A percentile compares a stretch with the other conserved stretches of the same genome.
phyloP scores from a whole-genome alignment of 768 basidiomycete genomes.

The Chalciporus chontae region DNA sequence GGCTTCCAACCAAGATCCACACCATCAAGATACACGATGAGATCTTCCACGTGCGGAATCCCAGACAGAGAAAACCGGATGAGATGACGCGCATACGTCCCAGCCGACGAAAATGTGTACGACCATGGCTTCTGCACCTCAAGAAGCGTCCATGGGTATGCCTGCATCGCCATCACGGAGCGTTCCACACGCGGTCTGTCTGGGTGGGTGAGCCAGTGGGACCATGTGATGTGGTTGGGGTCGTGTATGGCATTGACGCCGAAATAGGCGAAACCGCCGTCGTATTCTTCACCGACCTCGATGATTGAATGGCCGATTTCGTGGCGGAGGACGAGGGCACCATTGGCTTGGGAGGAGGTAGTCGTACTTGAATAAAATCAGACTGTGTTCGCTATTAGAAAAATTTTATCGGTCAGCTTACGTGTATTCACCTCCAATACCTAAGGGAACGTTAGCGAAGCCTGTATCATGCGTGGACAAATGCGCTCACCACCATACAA shows the following conservation, averaged over 20 bases:
- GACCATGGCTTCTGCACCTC: constrained; percentile 59
- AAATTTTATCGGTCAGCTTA: constrained; percentile 34
- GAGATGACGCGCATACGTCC: constrained; percentile 55
- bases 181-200: constrained; percentile 51
- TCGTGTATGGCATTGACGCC: constrained; percentile 61
- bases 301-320: constrained; percentile 82
- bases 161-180: constrained; percentile 71
- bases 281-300: constrained; percentile 79
- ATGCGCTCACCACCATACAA: constrained; percentile 62
- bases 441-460: constrained; percentile 33
- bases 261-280: constrained; percentile 71
- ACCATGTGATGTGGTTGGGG: constrained; percentile 52
- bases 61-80: constrained; percentile 75
- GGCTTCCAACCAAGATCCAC: constrained; percentile 53
- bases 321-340: constrained; percentile 71
- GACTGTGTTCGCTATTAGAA: background rate
- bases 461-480: background rate
- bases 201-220: constrained; percentile 59
- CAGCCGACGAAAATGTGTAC: constrained; percentile 60
- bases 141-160: constrained; percentile 72
- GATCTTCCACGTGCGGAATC: constrained; percentile 48
- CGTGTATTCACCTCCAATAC: constrained; percentile 78
- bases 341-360: constrained; percentile 71
- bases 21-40: constrained; percentile 61
- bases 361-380: constrained; percentile 48